Conservation (phyloP, 1,284 basidiomycete species). For the Irpex sp. region DNA sequence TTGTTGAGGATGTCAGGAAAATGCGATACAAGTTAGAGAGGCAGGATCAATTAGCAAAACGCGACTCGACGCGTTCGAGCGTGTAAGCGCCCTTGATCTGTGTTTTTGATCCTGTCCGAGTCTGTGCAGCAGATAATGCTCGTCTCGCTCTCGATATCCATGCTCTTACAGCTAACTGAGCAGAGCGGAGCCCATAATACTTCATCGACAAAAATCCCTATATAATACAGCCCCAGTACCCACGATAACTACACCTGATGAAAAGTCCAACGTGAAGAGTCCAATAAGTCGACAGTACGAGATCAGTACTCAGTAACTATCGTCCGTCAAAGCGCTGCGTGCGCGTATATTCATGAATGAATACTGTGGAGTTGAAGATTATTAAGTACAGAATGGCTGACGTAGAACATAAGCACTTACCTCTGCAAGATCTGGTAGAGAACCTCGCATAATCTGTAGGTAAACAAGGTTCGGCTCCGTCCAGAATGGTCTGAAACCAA, state of each 20-base stretch:
- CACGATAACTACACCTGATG: too few relatives aligned
- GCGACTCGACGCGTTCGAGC: background rate
- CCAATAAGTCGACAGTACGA: background rate
- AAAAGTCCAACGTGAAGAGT: too few relatives aligned
- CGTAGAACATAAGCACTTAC: slow-evolving; percentile 15
- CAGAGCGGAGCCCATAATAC: too few relatives aligned
- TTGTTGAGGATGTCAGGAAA: background rate
- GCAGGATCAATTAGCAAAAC: background rate
- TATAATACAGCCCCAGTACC: too few relatives aligned
- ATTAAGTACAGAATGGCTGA: background rate
- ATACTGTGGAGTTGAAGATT: slow-evolving; percentile 21
- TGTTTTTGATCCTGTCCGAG: background rate
- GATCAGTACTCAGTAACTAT: background rate
- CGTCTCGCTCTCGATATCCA: background rate
- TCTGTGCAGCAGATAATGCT: too few relatives aligned
- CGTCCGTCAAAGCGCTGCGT: background rate
- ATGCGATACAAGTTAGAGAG: background rate
- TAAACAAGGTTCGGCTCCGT: slow-evolving; percentile 33
- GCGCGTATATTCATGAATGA: slow-evolving; percentile 35
- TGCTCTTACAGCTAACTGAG: background rate
- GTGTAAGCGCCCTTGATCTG: background rate
- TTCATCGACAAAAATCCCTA: too few relatives aligned
- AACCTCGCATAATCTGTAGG: slow-evolving; percentile 28
- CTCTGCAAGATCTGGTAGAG: slow-evolving; percentile 30
- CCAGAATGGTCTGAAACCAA: slow-evolving; percentile 23